phyloP scores from a whole-genome alignment of 106 monocot species.

The Dendrobium officinale region DNA sequence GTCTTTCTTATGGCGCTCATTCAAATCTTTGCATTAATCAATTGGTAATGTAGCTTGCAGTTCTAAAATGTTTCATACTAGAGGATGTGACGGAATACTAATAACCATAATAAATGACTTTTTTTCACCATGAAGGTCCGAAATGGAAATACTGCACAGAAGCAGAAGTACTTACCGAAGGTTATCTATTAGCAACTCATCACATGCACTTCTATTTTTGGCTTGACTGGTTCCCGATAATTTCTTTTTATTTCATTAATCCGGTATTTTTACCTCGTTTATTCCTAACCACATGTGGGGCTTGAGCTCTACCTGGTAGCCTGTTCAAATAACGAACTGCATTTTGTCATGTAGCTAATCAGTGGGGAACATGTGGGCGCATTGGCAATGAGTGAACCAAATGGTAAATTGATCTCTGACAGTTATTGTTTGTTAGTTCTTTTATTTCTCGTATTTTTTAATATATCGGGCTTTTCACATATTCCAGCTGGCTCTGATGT shows the following conservation, averaged over 20 bases:
- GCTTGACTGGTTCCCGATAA: background rate
- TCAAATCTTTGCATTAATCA: conserved; percentile 99
- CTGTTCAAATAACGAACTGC: conserved; percentile 16
- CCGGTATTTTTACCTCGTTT: background rate
- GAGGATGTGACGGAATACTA: background rate
- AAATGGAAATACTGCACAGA: conserved; percentile 68
- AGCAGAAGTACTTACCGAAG: conserved; percentile 87
- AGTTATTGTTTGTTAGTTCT: background rate
- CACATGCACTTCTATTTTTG: background rate
- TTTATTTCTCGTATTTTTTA: background rate
- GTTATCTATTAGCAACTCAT: conserved; percentile 22
- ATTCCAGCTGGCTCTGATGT: conserved; percentile 96
- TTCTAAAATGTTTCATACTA: background rate
- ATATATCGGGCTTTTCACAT: conserved; percentile 4
- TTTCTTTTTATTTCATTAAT: background rate
- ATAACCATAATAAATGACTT: background rate
- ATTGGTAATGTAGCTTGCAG: conserved; percentile 45
- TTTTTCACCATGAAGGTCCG: conserved; percentile 48
- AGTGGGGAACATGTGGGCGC: conserved; percentile 98
- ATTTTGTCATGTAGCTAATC: conserved; percentile 69
- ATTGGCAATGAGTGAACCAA: conserved; percentile 98
- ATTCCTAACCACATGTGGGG: background rate
- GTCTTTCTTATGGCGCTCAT: conserved; percentile 97
- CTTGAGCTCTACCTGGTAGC: background rate
- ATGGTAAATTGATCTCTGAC: conserved; percentile 44